Evolutionary conservation across 2,329 filamentous ascomycete genomes (phyloP), one percentile per base, ranked within the genome.

Genomic region (Cryphonectria japonica): DNA sequence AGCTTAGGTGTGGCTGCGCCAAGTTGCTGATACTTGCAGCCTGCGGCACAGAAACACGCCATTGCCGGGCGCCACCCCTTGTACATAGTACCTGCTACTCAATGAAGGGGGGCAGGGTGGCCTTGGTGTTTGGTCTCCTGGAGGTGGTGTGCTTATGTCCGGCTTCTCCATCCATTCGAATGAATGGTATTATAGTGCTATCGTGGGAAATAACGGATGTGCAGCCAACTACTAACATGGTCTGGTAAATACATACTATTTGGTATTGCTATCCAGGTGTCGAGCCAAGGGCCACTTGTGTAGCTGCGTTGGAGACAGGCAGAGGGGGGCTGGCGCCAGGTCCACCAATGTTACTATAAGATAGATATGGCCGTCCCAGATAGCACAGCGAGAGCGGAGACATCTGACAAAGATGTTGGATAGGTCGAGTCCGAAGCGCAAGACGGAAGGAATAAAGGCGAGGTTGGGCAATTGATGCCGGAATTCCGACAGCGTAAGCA

Each of bases 1-100:
- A 63, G 19, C 52, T 52, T 9, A 6, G 46, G 39, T 34, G 52
- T 62, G 57, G 43, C 34, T 52, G 14, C 32, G 32, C 29, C 41
- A 72, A 64, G 70, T 70, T 50, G 46, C 43, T 39, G 69, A 37
- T 69, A 69, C 70, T 65, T 67, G 9, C n/a, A 1, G 3, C 22
- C 26, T 34, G 16, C 19, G 16, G 32, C 39, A 32, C 8, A n/a
- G 22, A 14, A 26, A 8, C 16, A 26, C 32, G 19, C 50, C 32
- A n/a, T 29, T 39, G 60, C 32, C 37, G 52, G 14, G 22, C 16
- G 34, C 41, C 11, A 14, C 19, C 34, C 29, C n/a, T 39, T 16
- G 22, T 69, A 39, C 37, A 39, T 13, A 39, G 37, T 39, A 69
- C 32, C 32, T 22, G 37, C 60, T 69, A 66, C 66, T 61, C 26